Conservation (phyloP, 495 filamentous ascomycete species). For the Bacidia rubella region DNA sequence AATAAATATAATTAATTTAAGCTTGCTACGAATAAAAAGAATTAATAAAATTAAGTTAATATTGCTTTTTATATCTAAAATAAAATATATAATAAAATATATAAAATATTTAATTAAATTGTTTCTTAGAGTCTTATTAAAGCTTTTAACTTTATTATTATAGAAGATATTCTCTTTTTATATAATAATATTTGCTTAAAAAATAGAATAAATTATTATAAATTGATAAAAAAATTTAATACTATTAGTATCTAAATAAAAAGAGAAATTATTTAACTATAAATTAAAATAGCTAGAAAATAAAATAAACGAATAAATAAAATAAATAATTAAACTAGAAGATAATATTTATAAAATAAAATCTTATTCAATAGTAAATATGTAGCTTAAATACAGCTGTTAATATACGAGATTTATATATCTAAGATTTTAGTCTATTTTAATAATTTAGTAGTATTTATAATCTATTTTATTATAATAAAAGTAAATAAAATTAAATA, state of each 20-base stretch:
- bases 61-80: background rate
- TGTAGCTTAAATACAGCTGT: background rate
- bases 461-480: slow-evolving; percentile 5
- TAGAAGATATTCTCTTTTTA: background rate
- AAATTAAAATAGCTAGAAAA: background rate
- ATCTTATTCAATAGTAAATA: background rate
- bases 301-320: background rate
- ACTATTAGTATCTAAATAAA: background rate
- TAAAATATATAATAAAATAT: background rate
- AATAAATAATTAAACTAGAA: slow-evolving; percentile 1
- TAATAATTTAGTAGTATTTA: background rate
- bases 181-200: slow-evolving; percentile 1
- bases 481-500: slow-evolving; percentile 4
- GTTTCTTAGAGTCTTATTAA: background rate
- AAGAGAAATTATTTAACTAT: background rate
- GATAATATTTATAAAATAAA: background rate
- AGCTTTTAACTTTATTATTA: background rate
- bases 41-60: background rate
- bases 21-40: background rate
- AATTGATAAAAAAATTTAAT: background rate
- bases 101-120: background rate
- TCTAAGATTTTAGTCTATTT: background rate
- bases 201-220: background rate
- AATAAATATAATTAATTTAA: slow-evolving; percentile 3
- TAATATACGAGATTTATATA: background rate